Conservation (phyloP, 345 rosid species). For the Bruguiera parviflora region DNA sequence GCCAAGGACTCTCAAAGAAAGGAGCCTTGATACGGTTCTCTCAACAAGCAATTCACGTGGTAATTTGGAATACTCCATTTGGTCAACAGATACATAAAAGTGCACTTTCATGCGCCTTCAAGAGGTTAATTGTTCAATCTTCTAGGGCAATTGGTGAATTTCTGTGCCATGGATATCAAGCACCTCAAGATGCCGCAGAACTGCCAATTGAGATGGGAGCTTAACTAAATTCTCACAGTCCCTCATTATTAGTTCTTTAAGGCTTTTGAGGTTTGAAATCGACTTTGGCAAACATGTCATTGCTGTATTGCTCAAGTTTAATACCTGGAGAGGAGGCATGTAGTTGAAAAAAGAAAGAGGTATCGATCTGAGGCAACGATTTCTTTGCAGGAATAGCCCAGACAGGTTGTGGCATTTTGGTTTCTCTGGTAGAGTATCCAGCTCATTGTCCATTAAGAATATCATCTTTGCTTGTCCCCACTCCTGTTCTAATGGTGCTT, state of each 20-base stretch:
- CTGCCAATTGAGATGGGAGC: constrained; percentile 21
- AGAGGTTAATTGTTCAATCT: neutral
- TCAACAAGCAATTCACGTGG: constrained; percentile 6
- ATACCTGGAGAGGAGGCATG: constrained; percentile 18
- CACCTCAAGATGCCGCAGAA: constrained; percentile 12
- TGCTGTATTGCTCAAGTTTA: constrained; percentile 23
- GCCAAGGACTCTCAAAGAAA: constrained; percentile 10
- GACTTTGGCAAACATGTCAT: constrained; percentile 20
- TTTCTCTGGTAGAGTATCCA: constrained; percentile 13
- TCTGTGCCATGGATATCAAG: constrained; percentile 23
- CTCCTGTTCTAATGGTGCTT: constrained; percentile 7
- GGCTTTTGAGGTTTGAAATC: constrained; percentile 8
- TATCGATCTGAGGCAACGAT: constrained; percentile 13
- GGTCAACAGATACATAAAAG: constrained; percentile 23
- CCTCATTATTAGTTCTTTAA: constrained; percentile 10
- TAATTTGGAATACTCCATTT: neutral
- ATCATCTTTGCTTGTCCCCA: constrained; percentile 19
- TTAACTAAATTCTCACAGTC: constrained; percentile 19
- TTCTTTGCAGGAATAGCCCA: constrained; percentile 15
- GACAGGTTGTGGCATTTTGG: constrained; percentile 14
- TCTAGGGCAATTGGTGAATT: constrained; percentile 10
- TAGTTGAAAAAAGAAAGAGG: constrained; percentile 17
- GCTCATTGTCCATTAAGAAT: constrained; percentile 14
- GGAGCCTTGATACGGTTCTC: constrained; percentile 9
- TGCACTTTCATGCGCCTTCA: constrained; percentile 20